Evolutionary conservation across 1,284 basidiomycete genomes (phyloP), one percentile per base, ranked within the genome.

Genomic region (Hemileccinum hortonii): DNA sequence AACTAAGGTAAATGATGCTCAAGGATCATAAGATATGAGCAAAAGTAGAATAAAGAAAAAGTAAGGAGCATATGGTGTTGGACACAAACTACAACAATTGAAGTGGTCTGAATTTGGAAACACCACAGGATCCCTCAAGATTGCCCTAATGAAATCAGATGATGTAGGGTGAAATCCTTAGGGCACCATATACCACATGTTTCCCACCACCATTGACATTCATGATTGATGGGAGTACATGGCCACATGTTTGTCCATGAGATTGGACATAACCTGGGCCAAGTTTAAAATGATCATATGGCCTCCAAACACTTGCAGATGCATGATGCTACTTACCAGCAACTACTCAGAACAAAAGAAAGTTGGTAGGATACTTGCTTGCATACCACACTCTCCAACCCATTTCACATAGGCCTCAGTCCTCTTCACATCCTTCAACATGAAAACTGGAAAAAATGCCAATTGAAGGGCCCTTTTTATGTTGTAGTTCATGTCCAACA

Each of bases 191-290:
- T 21, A 50, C 49, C 49, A 50, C 22, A 35, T 46, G 30, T 50
- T 50, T 9, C 49, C 49, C n/a, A n/a, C n/a, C n/a, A n/a, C n/a
- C n/a, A n/a, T n/a, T n/a, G n/a, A n/a, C 47, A 52, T 48, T 24
- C 51, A 43, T 15, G 58, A 57, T 44, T 57, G 41, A 39, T 53
- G 3, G 6, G 58, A 58, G 19, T 59, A 58, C 8, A 56, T 56
- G 26, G 53, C 37, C 3, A 53, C 53, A 30, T 57, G 48, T 21
- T 58, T 58, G 39, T 56, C 58, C 53, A 58, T 52, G 26, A 58
- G 53, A 48, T 58, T 57, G 9, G 24, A 19, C 1, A 50, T 33
- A 3, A 53, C 48, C 12, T 53, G 50, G 11, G 44, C 53, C 5
- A 50, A 48, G 48, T 58, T 58, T 2, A 58, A 22, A 33, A 58